phyloP scores from a whole-genome alignment of 441 rosid species.

The Populus hybrid region DNA sequence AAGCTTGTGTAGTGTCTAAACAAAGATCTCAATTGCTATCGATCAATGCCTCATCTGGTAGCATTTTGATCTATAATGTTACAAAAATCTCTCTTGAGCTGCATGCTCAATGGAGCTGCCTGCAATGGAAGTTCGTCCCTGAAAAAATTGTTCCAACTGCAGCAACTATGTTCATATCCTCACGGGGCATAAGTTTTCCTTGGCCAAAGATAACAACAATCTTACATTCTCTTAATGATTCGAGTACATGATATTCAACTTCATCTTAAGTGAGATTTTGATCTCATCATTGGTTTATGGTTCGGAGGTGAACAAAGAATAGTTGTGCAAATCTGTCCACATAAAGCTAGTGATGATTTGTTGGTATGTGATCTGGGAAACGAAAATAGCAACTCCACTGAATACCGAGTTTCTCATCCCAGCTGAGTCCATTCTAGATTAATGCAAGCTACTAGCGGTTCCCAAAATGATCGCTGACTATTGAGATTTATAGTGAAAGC shows the following conservation, averaged over 20 bases:
- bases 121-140: not conserved
- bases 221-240: not conserved
- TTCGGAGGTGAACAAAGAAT: too few species aligned
- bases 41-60: not conserved
- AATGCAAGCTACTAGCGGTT: too few species aligned
- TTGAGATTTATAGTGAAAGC: too few species aligned
- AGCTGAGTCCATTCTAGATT: too few species aligned
- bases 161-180: not conserved
- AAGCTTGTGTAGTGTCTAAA: not conserved
- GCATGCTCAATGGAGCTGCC: not conserved
- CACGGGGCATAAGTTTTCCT: not conserved
- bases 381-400: too few species aligned
- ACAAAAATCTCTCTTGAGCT: not conserved
- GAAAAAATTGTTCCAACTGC: not conserved
- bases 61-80: not conserved
- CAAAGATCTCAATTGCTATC: not conserved
- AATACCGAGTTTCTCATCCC: too few species aligned
- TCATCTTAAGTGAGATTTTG: too few species aligned
- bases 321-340: too few species aligned
- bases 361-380: too few species aligned
- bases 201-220: not conserved
- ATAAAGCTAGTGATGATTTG: too few species aligned
- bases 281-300: too few species aligned
- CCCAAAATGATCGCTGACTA: too few species aligned
- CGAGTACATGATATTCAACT: not conserved